Percentiles rank a stretch among this genome's conserved stretches.
phyloP scores from a whole-genome alignment of 768 basidiomycete species.

The Nidularia pulvinata region DNA sequence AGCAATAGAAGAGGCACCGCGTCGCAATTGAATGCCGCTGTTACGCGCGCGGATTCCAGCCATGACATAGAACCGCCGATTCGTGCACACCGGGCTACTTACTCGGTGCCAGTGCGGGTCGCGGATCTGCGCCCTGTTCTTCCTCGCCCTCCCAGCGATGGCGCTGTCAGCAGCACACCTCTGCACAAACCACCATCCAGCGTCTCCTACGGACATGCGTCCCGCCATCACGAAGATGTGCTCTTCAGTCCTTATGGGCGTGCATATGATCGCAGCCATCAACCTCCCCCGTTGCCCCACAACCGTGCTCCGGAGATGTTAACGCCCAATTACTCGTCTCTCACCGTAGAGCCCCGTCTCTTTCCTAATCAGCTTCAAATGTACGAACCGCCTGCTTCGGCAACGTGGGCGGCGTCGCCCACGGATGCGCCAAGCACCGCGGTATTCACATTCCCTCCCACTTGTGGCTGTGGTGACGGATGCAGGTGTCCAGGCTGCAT shows the following conservation, averaged over 20 bases:
- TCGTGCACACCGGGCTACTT: conserved; percentile 9
- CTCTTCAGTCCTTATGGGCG: conserved; percentile 69
- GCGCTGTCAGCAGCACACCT: conserved; percentile 26
- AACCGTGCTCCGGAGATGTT: conserved; percentile 12
- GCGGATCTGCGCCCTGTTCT: conserved; percentile 71
- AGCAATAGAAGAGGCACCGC: conserved; percentile 24
- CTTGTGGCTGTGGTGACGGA: conserved; percentile 62
- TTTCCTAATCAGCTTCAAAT: conserved; percentile 21
- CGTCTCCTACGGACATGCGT: conserved; percentile 33
- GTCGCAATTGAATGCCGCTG: conserved; percentile 7
- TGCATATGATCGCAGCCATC: conserved; percentile 49
- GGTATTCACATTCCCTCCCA: conserved; percentile 33
- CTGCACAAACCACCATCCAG: conserved; percentile 48
- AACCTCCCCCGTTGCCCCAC: conserved; percentile 23
- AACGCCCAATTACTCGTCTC: conserved; percentile 14
- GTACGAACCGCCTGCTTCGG: conserved; percentile 33
- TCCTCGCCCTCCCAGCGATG: conserved; percentile 45
- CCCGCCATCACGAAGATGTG: conserved; percentile 50
- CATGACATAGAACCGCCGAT: conserved; percentile 3
- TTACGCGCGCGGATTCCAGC: conserved; percentile 5
- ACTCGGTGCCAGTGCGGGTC: conserved; percentile 55
- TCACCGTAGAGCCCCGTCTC: conserved; percentile 18
- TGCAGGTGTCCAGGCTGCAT: conserved; percentile 69
- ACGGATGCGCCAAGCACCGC: conserved; percentile 12
- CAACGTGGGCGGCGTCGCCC: conserved; percentile 16